These are phyloP conservation scores for Triangularia setosa DNA, from an alignment of 2,329 filamentous ascomycete genomes.

Conservation along the genomic window DNA sequence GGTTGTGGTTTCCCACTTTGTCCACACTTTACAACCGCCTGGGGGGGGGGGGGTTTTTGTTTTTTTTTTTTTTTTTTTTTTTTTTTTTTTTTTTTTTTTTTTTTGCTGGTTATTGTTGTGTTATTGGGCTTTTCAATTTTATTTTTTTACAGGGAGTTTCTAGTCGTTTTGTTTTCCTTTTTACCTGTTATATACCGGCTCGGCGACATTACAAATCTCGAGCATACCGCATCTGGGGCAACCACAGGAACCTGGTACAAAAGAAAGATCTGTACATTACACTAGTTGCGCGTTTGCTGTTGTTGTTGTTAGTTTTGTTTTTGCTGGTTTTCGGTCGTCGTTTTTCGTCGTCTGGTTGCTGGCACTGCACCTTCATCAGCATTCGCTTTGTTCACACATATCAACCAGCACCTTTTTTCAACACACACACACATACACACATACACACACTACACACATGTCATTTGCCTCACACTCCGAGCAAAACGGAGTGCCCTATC, in stretches of 20 bases:
- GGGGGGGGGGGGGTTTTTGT: no score
- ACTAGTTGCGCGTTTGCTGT: constrained; percentile 39
- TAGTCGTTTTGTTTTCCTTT: constrained; percentile 24
- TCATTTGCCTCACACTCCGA: constrained; percentile 11
- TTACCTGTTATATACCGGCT: constrained; percentile 33
- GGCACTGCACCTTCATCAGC: constrained; percentile 32
- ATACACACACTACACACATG: not conserved
- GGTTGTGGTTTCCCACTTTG: no score
- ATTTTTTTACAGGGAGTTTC: constrained; percentile 31
- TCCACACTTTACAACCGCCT: no score
- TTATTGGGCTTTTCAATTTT: no score
- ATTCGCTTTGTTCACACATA: constrained; percentile 9
- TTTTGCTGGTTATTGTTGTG: constrained; percentile 26
- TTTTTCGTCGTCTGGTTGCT: constrained; percentile 37
- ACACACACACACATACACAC: not conserved
- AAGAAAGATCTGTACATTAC: constrained; percentile 54
- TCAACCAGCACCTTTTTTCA: constrained; percentile 6
- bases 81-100: no score
- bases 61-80: no score
- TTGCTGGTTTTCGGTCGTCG: constrained; percentile 41
- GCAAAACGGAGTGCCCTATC: constrained; percentile 15
- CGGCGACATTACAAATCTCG: constrained; percentile 25
- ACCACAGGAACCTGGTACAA: constrained; percentile 39
- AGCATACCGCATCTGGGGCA: constrained; percentile 34
- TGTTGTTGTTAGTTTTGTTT: constrained; percentile 37